Evolutionary conservation across 1,284 basidiomycete genomes (phyloP).

Genomic region (Veloporphyrellus conicus): DNA sequence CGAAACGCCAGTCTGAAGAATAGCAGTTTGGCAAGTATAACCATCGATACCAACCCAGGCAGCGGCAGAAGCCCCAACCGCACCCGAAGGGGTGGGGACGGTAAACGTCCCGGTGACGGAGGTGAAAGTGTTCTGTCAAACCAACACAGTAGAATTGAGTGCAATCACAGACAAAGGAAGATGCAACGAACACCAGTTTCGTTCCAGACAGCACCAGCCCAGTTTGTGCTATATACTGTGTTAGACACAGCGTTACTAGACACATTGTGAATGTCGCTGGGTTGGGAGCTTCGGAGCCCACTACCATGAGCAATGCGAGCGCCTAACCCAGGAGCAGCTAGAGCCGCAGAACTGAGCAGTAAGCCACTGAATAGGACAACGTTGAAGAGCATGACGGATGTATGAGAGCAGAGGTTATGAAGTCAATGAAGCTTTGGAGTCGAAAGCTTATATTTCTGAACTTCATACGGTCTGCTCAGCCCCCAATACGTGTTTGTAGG

Average conservation of each 20-base stretch:
- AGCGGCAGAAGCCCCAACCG: slow-evolving; percentile 12
- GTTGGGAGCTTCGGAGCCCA: slow-evolving; percentile 13
- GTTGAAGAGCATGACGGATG: slow-evolving; percentile 19
- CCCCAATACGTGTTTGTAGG: too few relatives aligned
- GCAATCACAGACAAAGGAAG: too few relatives aligned
- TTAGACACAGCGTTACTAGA: slow-evolving; percentile 2
- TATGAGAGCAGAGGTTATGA: too few relatives aligned
- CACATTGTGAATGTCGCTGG: slow-evolving; percentile 1
- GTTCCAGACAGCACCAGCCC: slow-evolving; percentile 18
- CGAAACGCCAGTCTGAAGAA: slow-evolving; percentile 24
- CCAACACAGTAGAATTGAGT: too few relatives aligned
- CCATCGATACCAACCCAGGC: slow-evolving; percentile 28
- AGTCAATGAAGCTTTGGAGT: too few relatives aligned
- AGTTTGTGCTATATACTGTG: slow-evolving; percentile 16
- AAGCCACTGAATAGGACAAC: slow-evolving; percentile 14
- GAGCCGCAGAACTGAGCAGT: slow-evolving; percentile 15
- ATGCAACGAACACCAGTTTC: slow-evolving; percentile 9
- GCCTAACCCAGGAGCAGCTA: slow-evolving; percentile 13
- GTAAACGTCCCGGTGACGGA: slow-evolving; percentile 19
- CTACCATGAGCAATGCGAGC: slow-evolving; percentile 14
- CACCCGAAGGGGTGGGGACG: slow-evolving; percentile 13
- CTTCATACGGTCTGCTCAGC: too few relatives aligned
- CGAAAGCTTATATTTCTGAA: too few relatives aligned
- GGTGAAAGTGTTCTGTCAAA: slow-evolving; percentile 19
- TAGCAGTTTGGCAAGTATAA: slow-evolving; percentile 9